phyloP scores from a whole-genome alignment of 257 asterid species.

The Euphrasia confusa region DNA sequence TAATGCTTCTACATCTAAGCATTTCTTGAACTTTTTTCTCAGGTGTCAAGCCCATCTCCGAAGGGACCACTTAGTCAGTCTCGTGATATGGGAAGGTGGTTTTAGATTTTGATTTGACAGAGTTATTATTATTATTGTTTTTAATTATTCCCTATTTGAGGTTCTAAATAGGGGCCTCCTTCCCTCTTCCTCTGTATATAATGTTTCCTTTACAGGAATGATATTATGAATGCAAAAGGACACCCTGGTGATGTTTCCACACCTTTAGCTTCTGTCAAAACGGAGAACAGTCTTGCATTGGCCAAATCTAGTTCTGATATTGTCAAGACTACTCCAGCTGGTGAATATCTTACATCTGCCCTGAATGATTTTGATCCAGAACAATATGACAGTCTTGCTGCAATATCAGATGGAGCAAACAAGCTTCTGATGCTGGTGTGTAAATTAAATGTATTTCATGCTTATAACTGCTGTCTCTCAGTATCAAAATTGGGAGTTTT shows the following conservation, averaged over 20 bases:
- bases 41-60: constrained; percentile 72
- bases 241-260: constrained; percentile 49
- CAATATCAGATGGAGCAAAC: constrained; percentile 98
- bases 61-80: constrained; percentile 46
- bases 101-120: constrained; percentile 25
- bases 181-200: constrained; percentile 11
- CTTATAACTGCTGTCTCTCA: constrained; percentile 15
- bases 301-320: constrained; percentile 68
- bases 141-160: background rate
- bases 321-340: constrained; percentile 93
- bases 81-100: constrained; percentile 66
- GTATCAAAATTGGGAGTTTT: constrained; percentile 18
- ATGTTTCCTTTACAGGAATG: constrained; percentile 45
- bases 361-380: constrained; percentile 95
- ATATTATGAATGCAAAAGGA: constrained; percentile 46
- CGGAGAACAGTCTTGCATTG: constrained; percentile 66
- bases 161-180: constrained; percentile 18
- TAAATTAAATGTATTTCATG: constrained; percentile 20
- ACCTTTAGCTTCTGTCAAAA: constrained; percentile 51
- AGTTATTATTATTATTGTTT: background rate
- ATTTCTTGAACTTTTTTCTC: constrained; percentile 26
- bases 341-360: constrained; percentile 97
- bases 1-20: constrained; percentile 13
- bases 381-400: constrained; percentile 94
- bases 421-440: constrained; percentile 97